Base-by-base conservation (phyloP, 2,329 filamentous ascomycete genomes). In the Neonectria neomacrospora region DNA sequence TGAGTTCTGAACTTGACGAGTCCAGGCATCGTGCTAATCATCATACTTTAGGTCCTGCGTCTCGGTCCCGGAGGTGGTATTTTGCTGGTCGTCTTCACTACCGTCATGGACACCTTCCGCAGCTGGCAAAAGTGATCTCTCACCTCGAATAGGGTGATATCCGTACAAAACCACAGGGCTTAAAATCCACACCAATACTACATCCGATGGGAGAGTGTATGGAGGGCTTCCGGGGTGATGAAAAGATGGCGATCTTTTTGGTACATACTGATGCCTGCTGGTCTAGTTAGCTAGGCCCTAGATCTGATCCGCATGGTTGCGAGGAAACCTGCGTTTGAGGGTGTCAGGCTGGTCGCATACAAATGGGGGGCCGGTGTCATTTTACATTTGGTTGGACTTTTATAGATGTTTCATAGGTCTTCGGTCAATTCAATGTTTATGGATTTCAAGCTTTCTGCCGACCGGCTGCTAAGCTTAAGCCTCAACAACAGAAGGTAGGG, bases 31-130 rank as follows among this genome's bases (percentile, higher is more conserved):
- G 5, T 30, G 26, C 60, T 66, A 54, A 72, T 23, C 59, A 71
- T 22, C 56, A 42, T 6, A 18, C 14, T 14, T 14, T 47, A 80
- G 78, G 78, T 81, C n/a, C 76, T 80, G 48, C 79, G 79, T 81
- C 80, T 87, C 39, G 85, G 85, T 23, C 85, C 85, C 39, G 82
- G 83, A 75, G 85, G 86, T 71, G 86, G 85, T 80, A 91, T 96
- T 72, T 83, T 96, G 62, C 85, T 96, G 44, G 93, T 95, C 58
- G 92, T 96, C 53, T 96, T 91, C 82, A 94, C 91, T n/a, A 89
- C 90, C 58, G 90, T 94, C 61, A 93, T 93, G 88, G 94, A 97
- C 78, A 97, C 96, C 79, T 97, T 97, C 90, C 88, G 93, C 73
- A 88, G 87, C 58, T 79, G 76, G 78, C 79, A 80, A 37, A 63